Base-by-base conservation (phyloP, 139 green algal species). In the Pleodorina starrii region DNA sequence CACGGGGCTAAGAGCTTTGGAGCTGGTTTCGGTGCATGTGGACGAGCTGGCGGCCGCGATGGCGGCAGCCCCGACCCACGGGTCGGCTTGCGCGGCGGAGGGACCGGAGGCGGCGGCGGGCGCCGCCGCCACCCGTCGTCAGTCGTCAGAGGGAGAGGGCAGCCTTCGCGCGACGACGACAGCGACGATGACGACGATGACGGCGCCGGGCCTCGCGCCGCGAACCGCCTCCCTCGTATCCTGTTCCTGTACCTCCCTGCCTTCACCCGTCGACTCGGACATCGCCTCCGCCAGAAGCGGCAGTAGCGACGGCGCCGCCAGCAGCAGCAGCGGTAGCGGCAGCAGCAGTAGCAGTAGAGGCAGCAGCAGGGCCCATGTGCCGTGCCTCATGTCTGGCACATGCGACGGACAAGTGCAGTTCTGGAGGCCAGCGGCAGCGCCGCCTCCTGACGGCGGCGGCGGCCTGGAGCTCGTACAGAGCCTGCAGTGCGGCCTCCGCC, bases 341-440 rank as follows among this genome's bases (percentile, higher is more conserved):
- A 71, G 78, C 51, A 69, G 69, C 60, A 38, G 21, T 27, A 85
- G 42, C 71, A 90, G 42, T 60, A 78, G 51, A 86, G 89, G 46
- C 74, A 85, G 86, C 57, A 89, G 11, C 43, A 36, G 38, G n/a
- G 29, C 38, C 43, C 25, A 46, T 21, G 36, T 84, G 42, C 91
- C 91, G 0, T 91, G 86, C 71, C 38, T 93, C 0, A 48, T 92
- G n/a, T 91, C 89, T 0, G 91, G 91, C 46, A 88, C 87, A 16
- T 72, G 57, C 9, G 80, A 85, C 1, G 91, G 91, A 6, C 17
- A n/a, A 0, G 76, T 92, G 23, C 75, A 89, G 86, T 60, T 94
- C 2, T 94, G 91, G 91, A 74, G 86, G n/a, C 60, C 54, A 2
- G 40, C 40, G 4, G 17, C 11, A 29, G 36, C 35, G 51, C 51